phyloP scores from a whole-genome alignment of 257 asterid genomes.

The Gentiana straminea region DNA sequence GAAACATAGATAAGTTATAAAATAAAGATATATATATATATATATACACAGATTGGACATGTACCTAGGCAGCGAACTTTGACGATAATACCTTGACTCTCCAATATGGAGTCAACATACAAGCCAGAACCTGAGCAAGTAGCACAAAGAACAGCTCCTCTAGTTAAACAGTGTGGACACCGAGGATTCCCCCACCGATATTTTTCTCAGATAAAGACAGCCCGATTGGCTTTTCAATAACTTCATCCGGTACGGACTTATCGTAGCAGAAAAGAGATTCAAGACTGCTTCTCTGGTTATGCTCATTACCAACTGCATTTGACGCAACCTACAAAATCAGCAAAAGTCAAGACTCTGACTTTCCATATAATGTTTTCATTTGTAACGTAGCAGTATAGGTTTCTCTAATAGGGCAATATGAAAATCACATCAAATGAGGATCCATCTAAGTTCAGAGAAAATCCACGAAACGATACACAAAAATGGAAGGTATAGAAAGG shows the following conservation, averaged over 20 bases:
- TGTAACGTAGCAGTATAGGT: too few species aligned
- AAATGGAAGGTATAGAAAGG: too few species aligned
- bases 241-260: slow-evolving; percentile 73
- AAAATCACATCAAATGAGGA: too few species aligned
- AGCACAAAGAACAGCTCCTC: slow-evolving; percentile 79
- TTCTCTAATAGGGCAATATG: too few species aligned
- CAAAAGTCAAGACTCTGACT: not conserved
- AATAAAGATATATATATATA: too few species aligned
- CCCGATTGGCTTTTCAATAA: slow-evolving; percentile 68
- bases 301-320: slow-evolving; percentile 35
- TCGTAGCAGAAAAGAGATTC: slow-evolving; percentile 72
- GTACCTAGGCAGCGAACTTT: slow-evolving; percentile 92
- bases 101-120: slow-evolving; percentile 82
- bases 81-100: slow-evolving; percentile 95
- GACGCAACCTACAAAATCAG: slow-evolving; percentile 29
- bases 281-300: slow-evolving; percentile 39
- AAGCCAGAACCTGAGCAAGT: slow-evolving; percentile 90
- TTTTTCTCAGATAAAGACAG: slow-evolving; percentile 42
- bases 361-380: too few species aligned
- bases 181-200: slow-evolving; percentile 47
- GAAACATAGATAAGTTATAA: too few species aligned
- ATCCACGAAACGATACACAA: too few species aligned
- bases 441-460: too few species aligned
- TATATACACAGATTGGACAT: too few species aligned
- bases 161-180: slow-evolving; percentile 53